Base-by-base conservation (phyloP, 202 grass and related monocot genomes). In the Musa balbisiana region DNA sequence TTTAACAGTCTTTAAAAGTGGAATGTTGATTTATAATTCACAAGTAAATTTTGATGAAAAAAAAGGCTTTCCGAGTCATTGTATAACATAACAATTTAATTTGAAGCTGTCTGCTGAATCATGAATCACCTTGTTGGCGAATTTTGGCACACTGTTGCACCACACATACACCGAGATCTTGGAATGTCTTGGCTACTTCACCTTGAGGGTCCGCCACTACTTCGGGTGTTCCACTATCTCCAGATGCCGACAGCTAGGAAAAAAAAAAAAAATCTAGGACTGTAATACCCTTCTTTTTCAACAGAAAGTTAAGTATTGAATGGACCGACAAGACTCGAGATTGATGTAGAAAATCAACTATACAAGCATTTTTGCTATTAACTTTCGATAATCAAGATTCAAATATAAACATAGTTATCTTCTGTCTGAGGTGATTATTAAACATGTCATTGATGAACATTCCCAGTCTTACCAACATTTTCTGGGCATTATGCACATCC, bases 121-220 rank as follows among this genome's bases (percentile, higher is more conserved):
- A 51, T 60, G 76, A 67, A 53, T 84, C 88, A 91, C 94, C 94
- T 86, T 98, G 94, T 76, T 98, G 94, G 74, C 94, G 89, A 84
- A 98, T 98, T 98, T 91, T 98, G 54, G 94, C 94, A 84, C 94
- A 93, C 55, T 98, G 94, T 83, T 91, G 94, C 79, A 98, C 94
- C 80, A 98, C 90, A 80, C 94, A 98, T 59, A 91, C 94, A 84
- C 94, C 94, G 79, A 93, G 88, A 84, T 98, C 83, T 78, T 93
- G 90, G 84, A 98, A 98, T 81, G 75, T 98, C 81, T 88, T 98
- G 52, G 94, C 79, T 73, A 98, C 91, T 63, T 91, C 88, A 75
- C 94, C 90, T 88, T 89, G 94, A 43, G 90, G 94, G 64, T 98
- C 94, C 78, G 86, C 64, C 74, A 87, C 94, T 49, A 98, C 94